phyloP scores from a whole-genome alignment of 106 monocot species.

The Alisma plantagoaquatica region DNA sequence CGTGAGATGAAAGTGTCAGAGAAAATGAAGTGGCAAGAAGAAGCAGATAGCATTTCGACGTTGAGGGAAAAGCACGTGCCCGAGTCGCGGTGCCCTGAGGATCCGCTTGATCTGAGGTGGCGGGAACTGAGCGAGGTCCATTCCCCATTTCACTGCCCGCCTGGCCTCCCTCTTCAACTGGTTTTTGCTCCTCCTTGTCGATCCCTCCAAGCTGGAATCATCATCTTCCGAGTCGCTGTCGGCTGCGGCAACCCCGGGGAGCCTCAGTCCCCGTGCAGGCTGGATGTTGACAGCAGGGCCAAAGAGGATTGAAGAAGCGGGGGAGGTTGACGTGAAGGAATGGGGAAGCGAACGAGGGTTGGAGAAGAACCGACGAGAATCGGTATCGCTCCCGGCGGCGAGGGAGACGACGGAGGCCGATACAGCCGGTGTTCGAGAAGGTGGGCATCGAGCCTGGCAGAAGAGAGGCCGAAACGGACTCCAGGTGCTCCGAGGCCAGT shows the following conservation, averaged over 20 bases:
- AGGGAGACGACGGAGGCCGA: too few relatives aligned
- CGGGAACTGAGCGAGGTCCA: conserved; percentile 73
- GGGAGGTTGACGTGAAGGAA: neutral
- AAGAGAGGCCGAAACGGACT: too few relatives aligned
- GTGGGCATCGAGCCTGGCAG: too few relatives aligned
- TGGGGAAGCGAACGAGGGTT: neutral
- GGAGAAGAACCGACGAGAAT: neutral
- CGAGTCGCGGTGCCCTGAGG: too few relatives aligned
- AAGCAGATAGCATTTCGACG: too few relatives aligned
- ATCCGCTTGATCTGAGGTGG: conserved; percentile 60
- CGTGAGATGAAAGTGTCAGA: too few relatives aligned
- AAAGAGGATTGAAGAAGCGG: neutral
- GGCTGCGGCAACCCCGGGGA: neutral
- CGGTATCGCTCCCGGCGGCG: neutral
- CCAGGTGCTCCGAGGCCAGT: too few relatives aligned
- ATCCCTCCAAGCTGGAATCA: neutral
- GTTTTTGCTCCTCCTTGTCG: conserved; percentile 64
- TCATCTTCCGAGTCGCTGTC: conserved; percentile 1
- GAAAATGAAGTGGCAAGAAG: too few relatives aligned
- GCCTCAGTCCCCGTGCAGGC: neutral
- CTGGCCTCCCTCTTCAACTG: conserved; percentile 87
- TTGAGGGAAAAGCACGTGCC: too few relatives aligned
- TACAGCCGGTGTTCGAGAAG: too few relatives aligned
- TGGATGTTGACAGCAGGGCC: too few relatives aligned
- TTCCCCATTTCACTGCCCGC: conserved; percentile 71